Evolutionary conservation across 225 moss, liverwort and hornwort species (phyloP).

Genomic region (Rhytidiadelphus loreus): DNA sequence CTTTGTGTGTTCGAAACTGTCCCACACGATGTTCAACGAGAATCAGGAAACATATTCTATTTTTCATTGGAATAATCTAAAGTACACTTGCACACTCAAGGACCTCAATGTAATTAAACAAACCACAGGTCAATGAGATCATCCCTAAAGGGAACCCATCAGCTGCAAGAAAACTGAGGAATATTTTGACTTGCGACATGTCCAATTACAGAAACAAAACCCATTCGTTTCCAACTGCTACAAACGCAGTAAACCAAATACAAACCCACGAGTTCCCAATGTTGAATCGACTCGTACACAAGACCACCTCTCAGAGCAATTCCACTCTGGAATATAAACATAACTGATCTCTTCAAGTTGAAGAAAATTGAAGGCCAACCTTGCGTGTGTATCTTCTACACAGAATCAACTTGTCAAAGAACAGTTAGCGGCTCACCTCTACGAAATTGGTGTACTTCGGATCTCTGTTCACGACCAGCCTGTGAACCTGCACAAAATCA

Average conservation of each 20-base stretch:
- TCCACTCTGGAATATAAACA: not conserved
- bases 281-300: not conserved
- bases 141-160: not conserved
- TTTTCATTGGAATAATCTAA: not conserved
- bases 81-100: not conserved
- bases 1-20: constrained; percentile 98
- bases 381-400: not conserved
- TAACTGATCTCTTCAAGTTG: not conserved
- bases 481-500: constrained; percentile 64
- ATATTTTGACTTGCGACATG: not conserved
- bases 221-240: not conserved
- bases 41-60: not conserved
- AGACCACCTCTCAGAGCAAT: not conserved
- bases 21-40: not conserved
- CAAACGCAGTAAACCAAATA: not conserved
- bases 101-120: not conserved
- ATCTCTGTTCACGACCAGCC: constrained; percentile 96
- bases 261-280: not conserved
- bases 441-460: constrained; percentile 99
- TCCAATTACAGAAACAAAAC: not conserved
- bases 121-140: not conserved
- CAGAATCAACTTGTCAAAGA: not conserved
- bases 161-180: not conserved
- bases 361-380: not conserved
- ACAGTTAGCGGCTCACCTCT: constrained; percentile 36